Evolutionary conservation across 1,284 basidiomycete species (phyloP).

Genomic region (Sanghuangporus sanghuang): DNA sequence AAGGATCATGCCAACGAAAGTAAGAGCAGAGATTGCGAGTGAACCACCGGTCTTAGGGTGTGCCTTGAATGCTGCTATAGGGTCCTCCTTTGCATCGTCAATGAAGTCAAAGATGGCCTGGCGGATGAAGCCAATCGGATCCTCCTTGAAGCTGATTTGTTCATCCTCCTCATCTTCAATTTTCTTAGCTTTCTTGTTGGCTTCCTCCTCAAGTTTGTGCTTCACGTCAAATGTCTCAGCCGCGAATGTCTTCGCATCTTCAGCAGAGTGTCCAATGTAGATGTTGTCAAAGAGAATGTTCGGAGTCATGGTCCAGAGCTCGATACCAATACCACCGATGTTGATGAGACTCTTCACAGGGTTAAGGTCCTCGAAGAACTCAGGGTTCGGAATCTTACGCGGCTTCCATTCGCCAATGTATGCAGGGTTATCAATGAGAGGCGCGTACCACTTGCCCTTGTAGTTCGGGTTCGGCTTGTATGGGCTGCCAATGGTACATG

Average conservation of each 20-base stretch:
- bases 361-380: constrained; percentile 84
- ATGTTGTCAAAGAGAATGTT: constrained; percentile 95
- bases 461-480: constrained; percentile 87
- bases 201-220: constrained; percentile 60
- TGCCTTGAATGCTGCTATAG: constrained; percentile 69
- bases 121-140: constrained; percentile 78
- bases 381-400: constrained; percentile 88
- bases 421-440: constrained; percentile 92
- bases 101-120: constrained; percentile 70
- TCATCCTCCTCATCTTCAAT: constrained; percentile 50
- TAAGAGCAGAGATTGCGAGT: constrained; percentile 66
- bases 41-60: constrained; percentile 83
- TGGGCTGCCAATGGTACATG: constrained; percentile 44
- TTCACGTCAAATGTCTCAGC: constrained; percentile 84
- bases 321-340: constrained; percentile 92
- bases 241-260: constrained; percentile 79
- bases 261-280: constrained; percentile 84
- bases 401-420: constrained; percentile 98
- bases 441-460: constrained; percentile 96
- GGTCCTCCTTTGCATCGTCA: constrained; percentile 68
- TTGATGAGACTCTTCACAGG: constrained; percentile 83
- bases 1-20: constrained; percentile 79
- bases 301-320: constrained; percentile 99
- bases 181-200: constrained; percentile 38
- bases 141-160: constrained; percentile 57